Evolutionary conservation across 331 rosid species (phyloP).

Genomic region (Saraca asoca): DNA sequence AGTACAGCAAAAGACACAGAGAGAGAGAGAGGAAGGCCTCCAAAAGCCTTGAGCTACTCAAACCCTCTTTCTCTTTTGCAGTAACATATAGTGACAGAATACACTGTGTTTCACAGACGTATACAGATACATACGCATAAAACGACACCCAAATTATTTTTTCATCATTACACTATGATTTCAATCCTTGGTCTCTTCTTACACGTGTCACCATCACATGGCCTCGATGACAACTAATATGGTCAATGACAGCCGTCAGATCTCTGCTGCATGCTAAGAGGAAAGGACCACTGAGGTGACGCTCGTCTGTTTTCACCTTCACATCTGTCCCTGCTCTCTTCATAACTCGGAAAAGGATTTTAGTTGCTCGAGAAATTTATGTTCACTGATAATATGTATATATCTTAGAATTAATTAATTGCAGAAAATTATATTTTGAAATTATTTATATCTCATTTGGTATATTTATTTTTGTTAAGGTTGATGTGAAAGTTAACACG

Average conservation of each 20-base stretch:
- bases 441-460: too few relatives aligned
- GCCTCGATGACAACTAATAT: conserved; percentile 32
- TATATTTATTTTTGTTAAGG: too few relatives aligned
- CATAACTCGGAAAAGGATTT: too few relatives aligned
- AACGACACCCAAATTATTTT: conserved; percentile 61
- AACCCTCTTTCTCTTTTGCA: conserved; percentile 20
- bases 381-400: too few relatives aligned
- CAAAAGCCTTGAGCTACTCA: conserved; percentile 45
- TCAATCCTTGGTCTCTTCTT: conserved; percentile 15
- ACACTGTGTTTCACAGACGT: conserved; percentile 11
- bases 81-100: background rate
- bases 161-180: conserved; percentile 88
- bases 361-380: too few relatives aligned
- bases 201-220: conserved; percentile 57
- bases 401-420: too few relatives aligned
- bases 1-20: conserved; percentile 22
- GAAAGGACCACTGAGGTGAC: conserved; percentile 57
- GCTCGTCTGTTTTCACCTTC: conserved; percentile 56
- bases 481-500: too few relatives aligned
- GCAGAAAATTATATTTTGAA: too few relatives aligned
- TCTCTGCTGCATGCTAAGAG: too few relatives aligned
- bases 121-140: conserved; percentile 25
- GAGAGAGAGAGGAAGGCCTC: conserved; percentile 26
- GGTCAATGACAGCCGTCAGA: too few relatives aligned
- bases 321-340: background rate